These are phyloP conservation scores for Forsythia suspensa DNA, from an alignment of 257 asterid species.

Conservation along the genomic window DNA sequence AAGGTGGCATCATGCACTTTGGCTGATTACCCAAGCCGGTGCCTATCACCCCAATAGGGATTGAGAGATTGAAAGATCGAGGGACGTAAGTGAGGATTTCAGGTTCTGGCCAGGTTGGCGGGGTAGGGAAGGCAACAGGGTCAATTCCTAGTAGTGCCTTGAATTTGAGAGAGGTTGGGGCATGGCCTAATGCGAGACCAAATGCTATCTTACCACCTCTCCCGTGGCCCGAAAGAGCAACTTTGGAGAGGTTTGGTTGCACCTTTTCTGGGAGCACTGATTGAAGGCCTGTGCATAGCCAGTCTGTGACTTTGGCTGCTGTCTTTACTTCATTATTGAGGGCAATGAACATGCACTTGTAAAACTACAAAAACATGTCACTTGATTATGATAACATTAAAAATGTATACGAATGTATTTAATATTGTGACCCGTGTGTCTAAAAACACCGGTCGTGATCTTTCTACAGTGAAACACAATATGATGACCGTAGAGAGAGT, in stretches of 20 bases:
- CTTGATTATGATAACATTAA: background rate
- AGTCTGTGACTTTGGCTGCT: slow-evolving; percentile 27
- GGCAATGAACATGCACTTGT: slow-evolving; percentile 33
- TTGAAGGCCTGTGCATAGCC: slow-evolving; percentile 28
- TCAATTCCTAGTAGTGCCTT: slow-evolving; percentile 66
- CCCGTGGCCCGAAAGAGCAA: slow-evolving; percentile 70
- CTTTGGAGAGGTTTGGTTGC: slow-evolving; percentile 39
- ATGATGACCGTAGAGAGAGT: background rate
- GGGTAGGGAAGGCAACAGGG: slow-evolving; percentile 46
- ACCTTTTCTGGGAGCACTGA: slow-evolving; percentile 39
- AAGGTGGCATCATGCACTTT: slow-evolving; percentile 43
- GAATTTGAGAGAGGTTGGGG: slow-evolving; percentile 38
- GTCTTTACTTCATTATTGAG: slow-evolving; percentile 40
- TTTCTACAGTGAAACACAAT: background rate
- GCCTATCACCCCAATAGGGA: slow-evolving; percentile 60
- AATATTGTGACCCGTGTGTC: background rate
- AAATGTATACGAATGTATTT: too few relatives aligned
- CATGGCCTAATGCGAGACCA: slow-evolving; percentile 48
- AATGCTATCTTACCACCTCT: slow-evolving; percentile 66
- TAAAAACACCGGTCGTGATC: background rate
- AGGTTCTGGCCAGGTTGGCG: slow-evolving; percentile 41
- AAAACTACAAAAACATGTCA: slow-evolving; percentile 26
- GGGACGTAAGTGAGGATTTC: slow-evolving; percentile 54
- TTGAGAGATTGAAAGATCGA: slow-evolving; percentile 40
- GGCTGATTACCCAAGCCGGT: slow-evolving; percentile 51